Conservation (phyloP, 352 stramenopile species). For the Globisporangium canariense region DNA sequence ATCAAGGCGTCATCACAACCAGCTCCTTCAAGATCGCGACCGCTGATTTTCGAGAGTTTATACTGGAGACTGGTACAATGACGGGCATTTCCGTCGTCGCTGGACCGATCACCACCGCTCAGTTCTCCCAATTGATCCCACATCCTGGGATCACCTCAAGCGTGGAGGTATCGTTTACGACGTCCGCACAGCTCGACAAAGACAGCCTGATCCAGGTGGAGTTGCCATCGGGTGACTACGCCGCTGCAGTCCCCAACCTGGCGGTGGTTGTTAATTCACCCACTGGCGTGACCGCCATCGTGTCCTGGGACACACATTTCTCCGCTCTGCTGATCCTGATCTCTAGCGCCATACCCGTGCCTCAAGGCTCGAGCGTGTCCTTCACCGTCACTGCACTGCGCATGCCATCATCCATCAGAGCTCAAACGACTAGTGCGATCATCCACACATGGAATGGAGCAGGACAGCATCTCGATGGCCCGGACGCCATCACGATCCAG, state of each 20-base stretch:
- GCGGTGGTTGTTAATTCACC: constrained; percentile 25
- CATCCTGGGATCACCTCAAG: constrained; percentile 46
- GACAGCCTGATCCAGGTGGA: constrained; percentile 39
- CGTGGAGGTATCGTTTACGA: constrained; percentile 44
- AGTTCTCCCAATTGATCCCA: constrained; percentile 25
- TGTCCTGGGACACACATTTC: constrained; percentile 30
- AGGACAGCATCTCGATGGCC: constrained; percentile 34
- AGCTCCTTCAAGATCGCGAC: constrained; percentile 34
- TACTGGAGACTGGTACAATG: constrained; percentile 28
- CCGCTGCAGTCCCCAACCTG: constrained; percentile 19
- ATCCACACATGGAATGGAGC: constrained; percentile 50
- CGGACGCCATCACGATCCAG: constrained; percentile 28
- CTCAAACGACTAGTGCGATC: constrained; percentile 18
- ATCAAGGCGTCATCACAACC: constrained; percentile 30
- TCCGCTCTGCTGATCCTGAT: constrained; percentile 41
- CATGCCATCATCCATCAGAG: constrained; percentile 47
- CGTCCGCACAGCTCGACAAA: constrained; percentile 35
- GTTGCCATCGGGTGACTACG: constrained; percentile 41
- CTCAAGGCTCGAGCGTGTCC: constrained; percentile 23
- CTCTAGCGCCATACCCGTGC: constrained; percentile 26
- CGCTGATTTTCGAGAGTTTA: constrained; percentile 30
- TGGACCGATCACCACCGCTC: constrained; percentile 32
- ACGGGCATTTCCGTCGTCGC: constrained; percentile 28
- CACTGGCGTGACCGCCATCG: constrained; percentile 24
- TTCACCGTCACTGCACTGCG: constrained; percentile 38